A percentile compares a stretch with the other conserved stretches of the same genome.
Evolutionary conservation across 2,329 filamentous ascomycete genomes (phyloP).

Genomic region (Fusarium poae): DNA sequence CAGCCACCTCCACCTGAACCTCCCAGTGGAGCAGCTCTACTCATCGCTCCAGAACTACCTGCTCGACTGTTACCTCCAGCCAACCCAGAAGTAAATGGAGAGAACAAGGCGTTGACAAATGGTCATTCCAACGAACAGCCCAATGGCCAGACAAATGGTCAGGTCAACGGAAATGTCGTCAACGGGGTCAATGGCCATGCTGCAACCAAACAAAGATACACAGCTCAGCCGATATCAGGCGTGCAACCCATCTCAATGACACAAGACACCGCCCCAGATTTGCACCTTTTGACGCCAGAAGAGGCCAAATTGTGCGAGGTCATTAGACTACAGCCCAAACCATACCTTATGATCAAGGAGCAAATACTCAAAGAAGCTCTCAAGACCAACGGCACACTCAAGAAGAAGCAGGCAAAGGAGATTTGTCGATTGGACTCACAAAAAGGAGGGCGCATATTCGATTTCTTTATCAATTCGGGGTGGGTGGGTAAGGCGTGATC

Average conservation of each 20-base stretch:
- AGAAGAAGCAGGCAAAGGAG: conserved; percentile 93
- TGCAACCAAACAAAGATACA: conserved; percentile 63
- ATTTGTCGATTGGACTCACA: conserved; percentile 86
- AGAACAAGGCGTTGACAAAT: conserved; percentile 67
- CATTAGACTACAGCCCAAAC: conserved; percentile 89
- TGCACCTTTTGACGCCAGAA: conserved; percentile 86
- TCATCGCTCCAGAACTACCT: conserved; percentile 84
- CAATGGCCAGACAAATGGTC: conserved; percentile 61
- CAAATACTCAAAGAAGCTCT: conserved; percentile 90
- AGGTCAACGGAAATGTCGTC: conserved; percentile 62
- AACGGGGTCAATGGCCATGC: conserved; percentile 56
- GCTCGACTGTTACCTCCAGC: conserved; percentile 63
- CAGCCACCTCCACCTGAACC: conserved; percentile 76
- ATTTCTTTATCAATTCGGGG: conserved; percentile 92
- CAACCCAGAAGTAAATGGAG: conserved; percentile 59
- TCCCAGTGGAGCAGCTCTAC: conserved; percentile 78
- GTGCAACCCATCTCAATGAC: conserved; percentile 75
- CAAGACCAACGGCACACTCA: conserved; percentile 86
- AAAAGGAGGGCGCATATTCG: conserved; percentile 88
- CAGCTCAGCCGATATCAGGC: conserved; percentile 69
- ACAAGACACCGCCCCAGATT: conserved; percentile 81
- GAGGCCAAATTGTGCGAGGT: conserved; percentile 89
- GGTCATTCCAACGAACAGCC: conserved; percentile 63
- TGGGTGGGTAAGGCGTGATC: conserved; percentile 87
- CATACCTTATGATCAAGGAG: conserved; percentile 95